Conservation (phyloP, 2,329 filamentous ascomycete species). For the Aureobasidium sp. region DNA sequence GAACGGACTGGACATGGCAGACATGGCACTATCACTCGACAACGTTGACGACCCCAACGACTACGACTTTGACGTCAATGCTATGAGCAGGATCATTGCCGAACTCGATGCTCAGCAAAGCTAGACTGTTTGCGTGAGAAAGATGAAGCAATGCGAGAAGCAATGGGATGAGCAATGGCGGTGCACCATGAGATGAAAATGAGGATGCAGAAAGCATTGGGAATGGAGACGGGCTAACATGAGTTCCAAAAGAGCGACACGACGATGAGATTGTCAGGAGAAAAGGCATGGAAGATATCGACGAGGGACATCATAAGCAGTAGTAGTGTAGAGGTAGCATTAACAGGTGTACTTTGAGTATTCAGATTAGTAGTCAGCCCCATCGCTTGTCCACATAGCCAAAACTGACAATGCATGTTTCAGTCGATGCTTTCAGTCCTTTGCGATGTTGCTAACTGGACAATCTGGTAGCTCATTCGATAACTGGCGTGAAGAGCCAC, state of each 20-base stretch:
- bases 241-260: background rate
- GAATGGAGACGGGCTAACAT: background rate
- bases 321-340: background rate
- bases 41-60: background rate
- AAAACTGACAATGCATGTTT: background rate
- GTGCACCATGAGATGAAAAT: too few species aligned
- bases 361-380: background rate
- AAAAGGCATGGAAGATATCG: background rate
- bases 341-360: background rate
- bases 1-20: constrained; percentile 16
- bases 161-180: background rate
- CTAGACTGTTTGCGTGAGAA: background rate
- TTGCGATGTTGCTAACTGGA: too few species aligned
- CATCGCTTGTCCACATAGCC: background rate
- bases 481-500: background rate
- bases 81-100: background rate
- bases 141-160: too few species aligned
- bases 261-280: background rate
- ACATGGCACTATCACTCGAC: background rate
- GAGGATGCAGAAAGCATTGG: too few species aligned
- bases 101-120: background rate
- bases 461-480: background rate
- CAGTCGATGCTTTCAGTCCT: background rate
- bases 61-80: constrained; percentile 6
- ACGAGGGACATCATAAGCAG: background rate